Conservation (phyloP, 345 rosid genomes). For the Odontarrhena argentea region DNA sequence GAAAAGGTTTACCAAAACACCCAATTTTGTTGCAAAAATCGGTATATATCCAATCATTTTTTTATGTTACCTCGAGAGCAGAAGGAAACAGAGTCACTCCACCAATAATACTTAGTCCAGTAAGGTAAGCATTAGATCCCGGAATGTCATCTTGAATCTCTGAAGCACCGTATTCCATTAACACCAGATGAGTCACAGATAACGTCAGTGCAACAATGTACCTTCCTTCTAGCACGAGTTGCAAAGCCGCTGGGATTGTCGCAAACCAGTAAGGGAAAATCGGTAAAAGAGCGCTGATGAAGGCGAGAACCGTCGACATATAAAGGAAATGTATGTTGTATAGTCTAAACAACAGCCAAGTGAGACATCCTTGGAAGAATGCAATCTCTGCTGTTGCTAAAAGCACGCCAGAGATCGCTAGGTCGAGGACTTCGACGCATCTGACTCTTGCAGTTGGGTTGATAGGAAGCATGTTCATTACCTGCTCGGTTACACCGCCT, state of each 20-base stretch:
- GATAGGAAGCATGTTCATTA: conserved; percentile 84
- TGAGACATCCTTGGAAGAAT: conserved; percentile 89
- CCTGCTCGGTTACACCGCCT: conserved; percentile 94
- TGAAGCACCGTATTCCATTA: conserved; percentile 78
- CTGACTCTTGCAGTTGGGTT: conserved; percentile 57
- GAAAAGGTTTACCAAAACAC: conserved; percentile 12
- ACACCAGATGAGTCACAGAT: conserved; percentile 69
- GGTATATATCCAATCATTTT: not conserved
- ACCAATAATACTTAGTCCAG: conserved; percentile 94
- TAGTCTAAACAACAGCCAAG: conserved; percentile 91
- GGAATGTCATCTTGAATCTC: conserved; percentile 95
- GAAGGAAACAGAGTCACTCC: conserved; percentile 96
- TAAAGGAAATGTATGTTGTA: conserved; percentile 81
- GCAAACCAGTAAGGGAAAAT: conserved; percentile 90
- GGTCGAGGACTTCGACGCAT: conserved; percentile 87
- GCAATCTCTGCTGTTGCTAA: conserved; percentile 94
- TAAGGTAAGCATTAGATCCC: conserved; percentile 77
- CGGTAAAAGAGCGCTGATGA: conserved; percentile 73
- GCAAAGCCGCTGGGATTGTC: conserved; percentile 76
- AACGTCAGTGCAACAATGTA: conserved; percentile 65
- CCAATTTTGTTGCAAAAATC: not conserved
- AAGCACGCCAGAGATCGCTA: conserved; percentile 86
- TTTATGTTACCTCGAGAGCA: conserved; percentile 71
- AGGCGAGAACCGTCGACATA: conserved; percentile 80
- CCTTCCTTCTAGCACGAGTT: conserved; percentile 71